A percentile compares a stretch with the other conserved stretches of the same genome.
These are phyloP conservation scores for Phoenix dactylifera DNA, from an alignment of 176 grass and related monocot species.

Conservation along the genomic window DNA sequence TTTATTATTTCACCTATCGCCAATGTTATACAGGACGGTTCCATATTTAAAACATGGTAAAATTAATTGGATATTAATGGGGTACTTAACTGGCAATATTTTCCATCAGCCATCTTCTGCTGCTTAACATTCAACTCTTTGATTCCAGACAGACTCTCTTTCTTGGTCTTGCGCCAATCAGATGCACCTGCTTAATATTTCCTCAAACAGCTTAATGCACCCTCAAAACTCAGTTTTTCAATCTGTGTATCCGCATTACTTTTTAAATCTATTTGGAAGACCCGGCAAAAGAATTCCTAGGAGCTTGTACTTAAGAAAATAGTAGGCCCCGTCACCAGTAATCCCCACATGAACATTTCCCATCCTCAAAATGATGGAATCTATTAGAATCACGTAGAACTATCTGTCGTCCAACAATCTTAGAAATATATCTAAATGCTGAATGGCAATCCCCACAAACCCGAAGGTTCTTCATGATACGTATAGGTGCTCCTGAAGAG, in stretches of 20 bases:
- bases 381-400: constrained; percentile 58
- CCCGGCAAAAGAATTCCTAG: background rate
- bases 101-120: too few species aligned
- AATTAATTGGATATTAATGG: too few species aligned
- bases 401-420: constrained; percentile 38
- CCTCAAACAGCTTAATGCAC: background rate
- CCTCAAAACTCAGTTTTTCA: background rate
- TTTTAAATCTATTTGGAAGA: too few species aligned
- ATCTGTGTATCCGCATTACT: too few species aligned
- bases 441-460: constrained; percentile 69
- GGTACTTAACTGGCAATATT: too few species aligned
- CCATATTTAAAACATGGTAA: too few species aligned
- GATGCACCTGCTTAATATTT: background rate
- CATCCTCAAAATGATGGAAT: constrained; percentile 73
- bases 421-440: constrained; percentile 72
- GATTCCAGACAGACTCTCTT: too few species aligned
- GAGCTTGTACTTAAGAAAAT: background rate
- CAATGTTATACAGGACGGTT: too few species aligned
- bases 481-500: constrained; percentile 41
- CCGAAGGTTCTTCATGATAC: constrained; percentile 78
- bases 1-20: too few species aligned
- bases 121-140: too few species aligned
- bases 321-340: constrained; percentile 33
- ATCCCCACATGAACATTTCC: constrained; percentile 69
- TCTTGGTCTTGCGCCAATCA: too few species aligned